A percentile compares a stretch with the other conserved stretches of the same genome.
Evolutionary conservation across 495 filamentous ascomycete genomes (phyloP).

Genomic region (Hyaloscypha variabilis): DNA sequence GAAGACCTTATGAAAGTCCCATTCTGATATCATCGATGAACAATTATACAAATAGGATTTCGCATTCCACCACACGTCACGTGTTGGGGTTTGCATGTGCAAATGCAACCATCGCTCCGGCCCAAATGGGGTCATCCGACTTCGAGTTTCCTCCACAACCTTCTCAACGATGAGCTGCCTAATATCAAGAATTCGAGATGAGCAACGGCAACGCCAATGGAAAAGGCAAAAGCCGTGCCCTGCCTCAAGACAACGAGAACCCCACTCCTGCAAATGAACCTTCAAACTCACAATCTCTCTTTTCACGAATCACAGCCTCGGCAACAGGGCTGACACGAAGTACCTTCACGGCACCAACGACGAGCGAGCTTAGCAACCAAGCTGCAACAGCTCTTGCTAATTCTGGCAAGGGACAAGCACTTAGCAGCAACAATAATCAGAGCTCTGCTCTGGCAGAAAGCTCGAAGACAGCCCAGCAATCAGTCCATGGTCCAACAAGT

Average conservation of each 20-base stretch:
- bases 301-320: constrained; percentile 28
- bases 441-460: constrained; percentile 21
- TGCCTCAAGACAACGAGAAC: constrained; percentile 5
- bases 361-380: constrained; percentile 20
- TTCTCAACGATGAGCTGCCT: neutral
- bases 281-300: constrained; percentile 21
- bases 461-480: constrained; percentile 12
- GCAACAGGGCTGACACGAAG: constrained; percentile 25
- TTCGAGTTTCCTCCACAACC: neutral
- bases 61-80: neutral
- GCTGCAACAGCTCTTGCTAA: constrained; percentile 19
- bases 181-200: neutral
- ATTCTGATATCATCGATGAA: neutral
- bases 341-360: constrained; percentile 18
- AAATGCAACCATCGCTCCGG: neutral
- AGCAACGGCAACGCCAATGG: constrained; percentile 25
- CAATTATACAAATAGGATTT: neutral
- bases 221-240: constrained; percentile 31
- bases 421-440: constrained; percentile 1
- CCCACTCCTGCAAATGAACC: neutral
- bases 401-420: constrained; percentile 25
- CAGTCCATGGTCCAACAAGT: neutral
- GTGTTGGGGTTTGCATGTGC: constrained; percentile 16
- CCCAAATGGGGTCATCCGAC: neutral
- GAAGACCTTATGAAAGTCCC: neutral